Conservation (phyloP, 768 basidiomycete genomes). For the Cystobasidium ongulense region DNA sequence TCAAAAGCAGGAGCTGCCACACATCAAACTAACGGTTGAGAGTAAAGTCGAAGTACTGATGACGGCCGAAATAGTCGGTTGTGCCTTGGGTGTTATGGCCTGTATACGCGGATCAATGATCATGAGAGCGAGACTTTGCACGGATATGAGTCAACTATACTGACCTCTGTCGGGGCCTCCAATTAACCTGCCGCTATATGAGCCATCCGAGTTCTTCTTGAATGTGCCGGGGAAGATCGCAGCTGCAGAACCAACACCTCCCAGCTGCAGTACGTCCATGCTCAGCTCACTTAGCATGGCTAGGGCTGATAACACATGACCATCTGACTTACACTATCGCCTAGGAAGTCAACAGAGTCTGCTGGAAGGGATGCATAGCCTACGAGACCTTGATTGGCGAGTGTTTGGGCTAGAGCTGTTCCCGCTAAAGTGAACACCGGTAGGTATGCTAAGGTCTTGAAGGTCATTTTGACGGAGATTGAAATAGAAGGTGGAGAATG, state of each 20-base stretch:
- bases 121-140: not conserved
- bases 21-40: constrained; percentile 54
- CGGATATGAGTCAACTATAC: not conserved
- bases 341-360: constrained; percentile 6
- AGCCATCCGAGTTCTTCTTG: constrained; percentile 7
- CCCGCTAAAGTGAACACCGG: not conserved
- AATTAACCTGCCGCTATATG: constrained; percentile 11
- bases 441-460: not conserved
- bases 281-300: too few species aligned
- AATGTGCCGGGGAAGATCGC: constrained; percentile 16
- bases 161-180: not conserved
- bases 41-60: constrained; percentile 57
- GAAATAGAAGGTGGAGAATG: too few species aligned
- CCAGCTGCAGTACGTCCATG: not conserved
- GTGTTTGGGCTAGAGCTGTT: not conserved
- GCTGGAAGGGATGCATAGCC: constrained; percentile 8
- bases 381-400: constrained; percentile 10
- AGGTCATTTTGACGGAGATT: not conserved
- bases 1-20: not conserved
- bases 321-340: constrained; percentile 20
- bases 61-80: constrained; percentile 58
- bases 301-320: too few species aligned
- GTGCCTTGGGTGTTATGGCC: constrained; percentile 50
- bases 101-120: not conserved
- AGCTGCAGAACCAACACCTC: constrained; percentile 12